Evolutionary conservation across 2,329 filamentous ascomycete species (phyloP).

Genomic region (Epichloe gansuensis): DNA sequence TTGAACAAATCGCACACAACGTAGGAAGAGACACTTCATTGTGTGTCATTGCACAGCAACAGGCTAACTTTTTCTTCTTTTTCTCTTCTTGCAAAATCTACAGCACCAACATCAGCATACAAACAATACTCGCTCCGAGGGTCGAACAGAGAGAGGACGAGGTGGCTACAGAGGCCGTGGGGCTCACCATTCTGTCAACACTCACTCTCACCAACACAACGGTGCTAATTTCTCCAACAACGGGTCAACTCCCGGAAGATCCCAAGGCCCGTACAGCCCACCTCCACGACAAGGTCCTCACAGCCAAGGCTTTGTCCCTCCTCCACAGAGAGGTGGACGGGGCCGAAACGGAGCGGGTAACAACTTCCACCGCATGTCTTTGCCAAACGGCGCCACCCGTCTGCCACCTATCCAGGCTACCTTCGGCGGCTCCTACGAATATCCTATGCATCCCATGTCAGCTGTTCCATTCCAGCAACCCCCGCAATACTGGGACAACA

Average conservation of each 20-base stretch:
- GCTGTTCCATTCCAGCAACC: conserved; percentile 22
- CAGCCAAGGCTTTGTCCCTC: conserved; percentile 20
- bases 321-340: conserved; percentile 22
- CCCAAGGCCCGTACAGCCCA: conserved; percentile 30
- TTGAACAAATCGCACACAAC: neutral
- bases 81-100: neutral
- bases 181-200: conserved; percentile 25
- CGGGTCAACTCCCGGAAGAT: conserved; percentile 20
- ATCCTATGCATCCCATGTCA: conserved; percentile 26
- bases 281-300: conserved; percentile 29
- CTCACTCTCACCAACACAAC: conserved; percentile 22
- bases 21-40: neutral
- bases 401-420: conserved; percentile 25
- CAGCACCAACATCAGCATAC: conserved; percentile 3
- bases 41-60: neutral
- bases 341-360: conserved; percentile 19
- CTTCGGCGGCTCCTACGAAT: conserved; percentile 25
- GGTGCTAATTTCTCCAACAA: conserved; percentile 20
- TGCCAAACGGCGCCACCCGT: conserved; percentile 23
- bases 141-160: conserved; percentile 28
- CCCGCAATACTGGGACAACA: conserved; percentile 41
- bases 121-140: conserved; percentile 23
- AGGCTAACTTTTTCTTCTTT: neutral
- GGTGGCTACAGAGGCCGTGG: conserved; percentile 34
- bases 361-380: conserved; percentile 27